Base-by-base conservation (phyloP, 2,329 filamentous ascomycete genomes). In the Thelonectria blattea region DNA sequence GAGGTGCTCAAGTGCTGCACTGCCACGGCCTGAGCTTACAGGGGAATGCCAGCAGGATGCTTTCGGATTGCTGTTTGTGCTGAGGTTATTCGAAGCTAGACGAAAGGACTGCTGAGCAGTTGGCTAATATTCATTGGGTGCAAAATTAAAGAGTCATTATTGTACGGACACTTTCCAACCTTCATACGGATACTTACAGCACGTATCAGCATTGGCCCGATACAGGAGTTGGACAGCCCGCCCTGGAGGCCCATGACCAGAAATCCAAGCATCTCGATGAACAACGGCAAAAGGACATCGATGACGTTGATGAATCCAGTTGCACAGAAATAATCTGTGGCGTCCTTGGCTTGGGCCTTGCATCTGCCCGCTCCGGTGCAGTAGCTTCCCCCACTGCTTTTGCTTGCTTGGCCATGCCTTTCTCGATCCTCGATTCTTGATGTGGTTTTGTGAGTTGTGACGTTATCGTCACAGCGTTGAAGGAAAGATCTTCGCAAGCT, bases 241-340 rank as follows among this genome's bases (percentile, higher is more conserved):
- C 3, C 11, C 5, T n/a, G 6, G 22, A 24, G 49, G 49, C 45
- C 51, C 53, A 32, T 24, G 22, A 22, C n/a, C 42, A 3, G 22
- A 49, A 37, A 17, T 24, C 32, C 37, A 43, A 27, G 20, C 41
- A 56, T 50, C 30, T 61, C 22, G 59, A 54, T 45, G 39, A 56
- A 51, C 50, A 39, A 24, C 22, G 22, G 22, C 4, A 24, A 7
- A 24, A 15, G 43, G 20, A 11, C 37, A n/a, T 37, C 47, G 46
- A 61, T 61, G 59, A 61, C 59, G 59, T 55, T 58, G 59, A 41
- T 27, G 54, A 53, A 51, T 27, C 49, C 24, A 53, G 27, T 27
- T 5, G 43, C 3, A 22, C 20, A 27, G 24, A 24, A n/a, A 52
- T 53, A 47, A 53, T 47, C 6, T 58, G 58, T 61, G 58, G 58